Evolutionary conservation across 1,284 basidiomycete genomes (phyloP).

Genomic region (Boletus mariae): DNA sequence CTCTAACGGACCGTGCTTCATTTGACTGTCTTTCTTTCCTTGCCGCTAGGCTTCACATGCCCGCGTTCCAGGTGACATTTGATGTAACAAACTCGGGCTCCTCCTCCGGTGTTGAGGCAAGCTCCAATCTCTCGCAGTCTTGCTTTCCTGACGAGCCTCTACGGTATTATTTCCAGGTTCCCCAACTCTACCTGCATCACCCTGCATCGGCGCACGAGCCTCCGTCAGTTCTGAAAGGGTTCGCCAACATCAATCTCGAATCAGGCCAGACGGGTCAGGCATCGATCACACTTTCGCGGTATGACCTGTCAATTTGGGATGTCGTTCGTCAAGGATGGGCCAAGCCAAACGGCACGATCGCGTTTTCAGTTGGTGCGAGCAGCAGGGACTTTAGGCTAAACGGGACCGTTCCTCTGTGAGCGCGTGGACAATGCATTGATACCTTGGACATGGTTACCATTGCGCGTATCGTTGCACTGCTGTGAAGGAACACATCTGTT

Average conservation of each 20-base stretch:
- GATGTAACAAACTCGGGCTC: constrained; percentile 55
- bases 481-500: background rate
- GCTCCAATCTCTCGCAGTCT: background rate
- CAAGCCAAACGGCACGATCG: constrained; percentile 41
- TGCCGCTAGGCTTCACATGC: constrained; percentile 54
- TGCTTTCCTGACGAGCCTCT: background rate
- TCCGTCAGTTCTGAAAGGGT: constrained; percentile 62
- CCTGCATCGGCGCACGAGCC: constrained; percentile 55
- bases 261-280: constrained; percentile 47
- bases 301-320: constrained; percentile 64
- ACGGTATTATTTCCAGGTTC: constrained; percentile 38
- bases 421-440: background rate
- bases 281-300: constrained; percentile 57
- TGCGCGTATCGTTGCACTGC: background rate
- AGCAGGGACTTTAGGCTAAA: constrained; percentile 46
- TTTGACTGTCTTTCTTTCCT: background rate
- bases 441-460: background rate
- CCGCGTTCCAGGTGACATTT: constrained; percentile 58
- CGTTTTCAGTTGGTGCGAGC: constrained; percentile 50
- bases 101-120: constrained; percentile 51
- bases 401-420: constrained; percentile 34
- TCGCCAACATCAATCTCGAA: constrained; percentile 52
- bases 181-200: constrained; percentile 63
- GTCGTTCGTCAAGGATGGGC: constrained; percentile 47
- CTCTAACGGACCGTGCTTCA: background rate